A percentile compares a stretch with the other conserved stretches of the same genome.
Conservation (phyloP, 1,284 basidiomycete species). For the Cryptococcus depauperatus region DNA sequence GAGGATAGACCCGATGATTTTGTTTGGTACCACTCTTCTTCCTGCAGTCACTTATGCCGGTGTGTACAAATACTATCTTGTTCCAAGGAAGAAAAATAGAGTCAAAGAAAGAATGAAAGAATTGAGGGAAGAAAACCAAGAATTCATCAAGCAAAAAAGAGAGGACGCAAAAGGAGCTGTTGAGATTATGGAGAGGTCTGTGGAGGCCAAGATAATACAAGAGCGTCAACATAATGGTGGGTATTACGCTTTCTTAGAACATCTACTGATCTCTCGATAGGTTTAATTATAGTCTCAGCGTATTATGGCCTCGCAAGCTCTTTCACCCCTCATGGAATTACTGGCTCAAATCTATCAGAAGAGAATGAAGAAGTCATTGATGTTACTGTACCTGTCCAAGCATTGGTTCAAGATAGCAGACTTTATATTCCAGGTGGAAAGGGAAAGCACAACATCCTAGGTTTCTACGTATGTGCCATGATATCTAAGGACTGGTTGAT, state of each 20-base stretch:
- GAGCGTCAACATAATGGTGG: conserved; percentile 45
- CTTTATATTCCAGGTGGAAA: conserved; percentile 68
- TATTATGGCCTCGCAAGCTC: conserved; percentile 52
- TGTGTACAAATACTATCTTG: conserved; percentile 54
- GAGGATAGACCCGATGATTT: conserved; percentile 48
- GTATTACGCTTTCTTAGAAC: no score
- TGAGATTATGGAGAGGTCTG: conserved; percentile 45
- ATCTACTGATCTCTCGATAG: conserved; percentile 46
- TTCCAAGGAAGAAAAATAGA: conserved; percentile 50
- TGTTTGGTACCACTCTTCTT: conserved; percentile 50
- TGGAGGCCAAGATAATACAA: conserved; percentile 38
- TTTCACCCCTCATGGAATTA: conserved; percentile 49
- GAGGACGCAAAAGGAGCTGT: conserved; percentile 55
- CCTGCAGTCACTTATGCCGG: conserved; percentile 52
- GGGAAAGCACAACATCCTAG: conserved; percentile 47
- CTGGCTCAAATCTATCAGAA: conserved; percentile 49
- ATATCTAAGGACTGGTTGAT: not conserved
- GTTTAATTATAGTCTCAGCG: conserved; percentile 65
- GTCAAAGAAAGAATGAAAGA: conserved; percentile 51
- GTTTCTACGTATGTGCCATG: conserved; percentile 35
- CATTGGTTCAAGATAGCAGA: conserved; percentile 68
- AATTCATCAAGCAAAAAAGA: conserved; percentile 54
- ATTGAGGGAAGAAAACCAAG: conserved; percentile 55
- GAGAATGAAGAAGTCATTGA: conserved; percentile 60
- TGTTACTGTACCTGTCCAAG: conserved; percentile 72